Base-by-base conservation (phyloP, 331 rosid genomes). In the Prunus yedoensis region DNA sequence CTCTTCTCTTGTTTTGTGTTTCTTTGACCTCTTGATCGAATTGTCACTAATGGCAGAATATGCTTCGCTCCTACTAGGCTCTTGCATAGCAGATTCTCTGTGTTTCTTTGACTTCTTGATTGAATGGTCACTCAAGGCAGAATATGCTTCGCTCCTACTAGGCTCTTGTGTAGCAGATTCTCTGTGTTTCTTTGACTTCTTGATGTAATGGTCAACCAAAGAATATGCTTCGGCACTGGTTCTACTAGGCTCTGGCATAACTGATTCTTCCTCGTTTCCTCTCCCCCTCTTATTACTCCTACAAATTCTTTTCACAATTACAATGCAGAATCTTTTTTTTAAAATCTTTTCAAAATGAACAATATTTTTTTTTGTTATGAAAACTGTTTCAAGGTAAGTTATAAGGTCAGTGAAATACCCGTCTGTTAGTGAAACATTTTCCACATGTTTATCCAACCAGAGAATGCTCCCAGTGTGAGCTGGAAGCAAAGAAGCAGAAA, bases 401-500 rank as follows among this genome's bases (percentile, higher is more conserved):
- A 53, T 71, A 65, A 65, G 43, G 77, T 72, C 63, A 58, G 59
- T 21, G 51, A 58, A 66, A 74, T 65, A 90, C 97, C 90, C 83
- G 82, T 80, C 79, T 18, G 72, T 52, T 38, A 60, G 59, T 73
- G 88, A 61, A 80, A 27, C 80, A 51, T 71, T 90, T 75, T 85
- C 82, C 63, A 51, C 65, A 73, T 85, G 80, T 76, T 78, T 88
- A 67, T 82, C 90, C 82, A 95, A 80, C 93, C 97, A 92, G 62
- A 66, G 74, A 73, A 90, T 79, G 89, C 79, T 84, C 78, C 99
- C 97, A 4, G 99, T 90, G 79, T 83, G 76, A 61, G 83, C 80
- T 18, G 92, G 93, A 81, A 65, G 51, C 62, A 95, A 80, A 74
- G 97, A 95, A 71, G 96, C 99, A 78, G 77, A 80, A 30, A 90